These are phyloP conservation scores for Leccinum fibrillosum DNA, from an alignment of 768 basidiomycete genomes.

Conservation along the genomic window DNA sequence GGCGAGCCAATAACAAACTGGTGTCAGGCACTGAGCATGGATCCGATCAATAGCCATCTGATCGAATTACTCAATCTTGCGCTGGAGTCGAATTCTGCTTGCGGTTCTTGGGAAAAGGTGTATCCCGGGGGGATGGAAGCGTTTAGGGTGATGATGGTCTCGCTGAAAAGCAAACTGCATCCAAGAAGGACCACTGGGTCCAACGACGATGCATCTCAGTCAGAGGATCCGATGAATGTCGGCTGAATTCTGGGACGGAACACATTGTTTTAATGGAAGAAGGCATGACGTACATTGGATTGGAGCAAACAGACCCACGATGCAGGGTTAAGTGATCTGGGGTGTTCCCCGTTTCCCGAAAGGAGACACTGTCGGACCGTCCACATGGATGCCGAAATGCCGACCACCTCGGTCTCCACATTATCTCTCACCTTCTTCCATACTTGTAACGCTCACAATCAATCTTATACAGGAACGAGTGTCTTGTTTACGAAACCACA, in stretches of 20 bases:
- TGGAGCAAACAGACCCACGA: slow-evolving; percentile 26
- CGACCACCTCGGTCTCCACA: slow-evolving; percentile 33
- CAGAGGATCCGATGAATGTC: slow-evolving; percentile 32
- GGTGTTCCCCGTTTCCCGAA: slow-evolving; percentile 19
- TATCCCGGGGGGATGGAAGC: slow-evolving; percentile 35
- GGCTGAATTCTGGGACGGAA: slow-evolving; percentile 23
- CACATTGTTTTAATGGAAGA: slow-evolving; percentile 24
- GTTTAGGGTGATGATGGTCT: slow-evolving; percentile 32
- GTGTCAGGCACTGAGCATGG: slow-evolving; percentile 67
- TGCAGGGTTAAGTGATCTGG: slow-evolving; percentile 26
- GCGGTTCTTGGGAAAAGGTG: slow-evolving; percentile 31
- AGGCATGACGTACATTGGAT: slow-evolving; percentile 7
- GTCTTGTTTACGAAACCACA: slow-evolving; percentile 29
- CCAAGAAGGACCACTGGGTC: slow-evolving; percentile 17
- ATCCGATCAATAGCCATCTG: slow-evolving; percentile 78
- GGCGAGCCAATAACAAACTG: slow-evolving; percentile 1
- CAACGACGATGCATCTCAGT: slow-evolving; percentile 16
- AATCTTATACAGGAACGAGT: slow-evolving; percentile 32
- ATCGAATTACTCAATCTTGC: slow-evolving; percentile 81
- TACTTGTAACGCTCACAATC: slow-evolving; percentile 27
- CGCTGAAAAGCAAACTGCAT: slow-evolving; percentile 28
- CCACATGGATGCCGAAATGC: slow-evolving; percentile 31
- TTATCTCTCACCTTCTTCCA: slow-evolving; percentile 29
- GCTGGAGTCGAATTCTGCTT: slow-evolving; percentile 49
- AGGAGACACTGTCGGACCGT: not conserved